These are phyloP conservation scores for Curvularia verruculosa DNA, from an alignment of 2,329 filamentous ascomycete species.

Conservation along the genomic window DNA sequence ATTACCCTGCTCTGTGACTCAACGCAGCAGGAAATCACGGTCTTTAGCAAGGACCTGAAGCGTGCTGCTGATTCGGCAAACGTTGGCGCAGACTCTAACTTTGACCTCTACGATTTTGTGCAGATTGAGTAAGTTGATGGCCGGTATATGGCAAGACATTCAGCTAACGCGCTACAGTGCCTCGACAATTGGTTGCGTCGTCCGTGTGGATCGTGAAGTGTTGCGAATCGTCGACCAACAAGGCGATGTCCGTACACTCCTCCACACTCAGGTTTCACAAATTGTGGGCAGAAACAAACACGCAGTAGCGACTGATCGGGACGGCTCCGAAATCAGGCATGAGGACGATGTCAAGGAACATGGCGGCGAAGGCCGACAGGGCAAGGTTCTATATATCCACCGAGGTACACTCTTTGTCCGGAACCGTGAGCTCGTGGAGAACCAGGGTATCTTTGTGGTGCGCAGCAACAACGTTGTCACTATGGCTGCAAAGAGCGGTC, in stretches of 20 bases:
- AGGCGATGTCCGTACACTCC: conserved; percentile 77
- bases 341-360: conserved; percentile 94
- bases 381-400: conserved; percentile 92
- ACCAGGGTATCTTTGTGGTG: conserved; percentile 87
- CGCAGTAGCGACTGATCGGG: conserved; percentile 89
- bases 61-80: conserved; percentile 92
- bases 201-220: conserved; percentile 94
- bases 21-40: conserved; percentile 90
- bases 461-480: conserved; percentile 85
- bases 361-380: conserved; percentile 81
- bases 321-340: conserved; percentile 87
- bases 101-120: conserved; percentile 89
- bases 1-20: conserved; percentile 94
- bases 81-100: conserved; percentile 83
- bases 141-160: neutral
- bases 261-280: conserved; percentile 91
- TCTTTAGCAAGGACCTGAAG: conserved; percentile 95
- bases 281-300: conserved; percentile 82
- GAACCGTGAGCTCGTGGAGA: conserved; percentile 82
- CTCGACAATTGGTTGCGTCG: conserved; percentile 88
- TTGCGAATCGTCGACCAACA: conserved; percentile 90
- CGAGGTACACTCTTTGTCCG: conserved; percentile 91
- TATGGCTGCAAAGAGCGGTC: conserved; percentile 90
- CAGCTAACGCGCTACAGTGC: conserved; percentile 55
- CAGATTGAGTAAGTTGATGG: conserved; percentile 75